These are phyloP conservation scores for Hanseniaspora uvarum DNA, from an alignment of 1,139 yeast species.

Conservation along the genomic window DNA sequence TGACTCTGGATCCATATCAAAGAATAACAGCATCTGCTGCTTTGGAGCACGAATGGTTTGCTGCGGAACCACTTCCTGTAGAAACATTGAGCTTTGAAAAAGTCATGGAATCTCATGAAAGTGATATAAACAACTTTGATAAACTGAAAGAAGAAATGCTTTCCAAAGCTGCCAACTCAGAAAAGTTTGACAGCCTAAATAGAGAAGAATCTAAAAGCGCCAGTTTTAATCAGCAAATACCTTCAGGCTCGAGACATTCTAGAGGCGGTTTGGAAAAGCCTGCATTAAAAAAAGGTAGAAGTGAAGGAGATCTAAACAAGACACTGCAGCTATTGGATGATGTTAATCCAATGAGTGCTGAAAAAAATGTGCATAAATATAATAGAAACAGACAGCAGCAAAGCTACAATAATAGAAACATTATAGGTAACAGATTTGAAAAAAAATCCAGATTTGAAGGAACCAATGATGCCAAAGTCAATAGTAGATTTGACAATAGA, in stretches of 20 bases:
- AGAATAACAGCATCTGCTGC: conserved; percentile 77
- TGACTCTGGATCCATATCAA: conserved; percentile 56
- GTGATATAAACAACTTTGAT: conserved; percentile 13
- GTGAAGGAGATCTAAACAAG: neutral
- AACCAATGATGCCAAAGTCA: neutral
- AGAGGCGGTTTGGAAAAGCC: neutral
- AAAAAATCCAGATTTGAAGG: neutral
- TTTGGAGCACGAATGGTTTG: conserved; percentile 58
- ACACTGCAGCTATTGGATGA: neutral
- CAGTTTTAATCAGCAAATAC: neutral
- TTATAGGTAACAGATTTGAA: conserved; percentile 1
- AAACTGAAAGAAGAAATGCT: conserved; percentile 6
- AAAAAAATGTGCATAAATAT: neutral
- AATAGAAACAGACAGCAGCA: neutral
- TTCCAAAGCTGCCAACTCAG: neutral
- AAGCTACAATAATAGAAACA: neutral
- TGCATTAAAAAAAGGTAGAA: neutral
- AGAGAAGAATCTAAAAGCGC: neutral
- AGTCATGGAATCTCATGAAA: conserved; percentile 23
- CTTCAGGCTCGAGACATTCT: neutral
- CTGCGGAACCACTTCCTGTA: conserved; percentile 53
- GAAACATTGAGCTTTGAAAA: conserved; percentile 48
- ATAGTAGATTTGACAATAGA: conserved; percentile 4
- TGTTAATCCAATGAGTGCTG: neutral
- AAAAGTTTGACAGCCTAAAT: neutral